phyloP scores from a whole-genome alignment of 805 yeast genomes.

The Yamadazyma takamatsuzukensis region DNA sequence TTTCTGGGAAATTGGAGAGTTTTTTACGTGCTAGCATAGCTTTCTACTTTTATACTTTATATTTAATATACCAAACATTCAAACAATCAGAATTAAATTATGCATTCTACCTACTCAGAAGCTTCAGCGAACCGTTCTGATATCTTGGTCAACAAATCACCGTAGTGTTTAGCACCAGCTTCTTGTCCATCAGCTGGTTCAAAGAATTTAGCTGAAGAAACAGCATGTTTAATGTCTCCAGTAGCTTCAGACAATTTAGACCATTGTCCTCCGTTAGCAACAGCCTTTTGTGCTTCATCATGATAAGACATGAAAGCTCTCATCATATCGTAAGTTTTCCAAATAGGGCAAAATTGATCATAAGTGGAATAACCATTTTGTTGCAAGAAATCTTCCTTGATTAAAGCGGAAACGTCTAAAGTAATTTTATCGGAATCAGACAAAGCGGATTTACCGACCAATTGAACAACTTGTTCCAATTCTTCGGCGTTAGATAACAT shows the following conservation, averaged over 20 bases:
- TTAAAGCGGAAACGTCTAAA: slow-evolving; percentile 83
- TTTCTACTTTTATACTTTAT: too few species aligned
- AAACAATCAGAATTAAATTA: too few species aligned
- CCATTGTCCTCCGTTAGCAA: slow-evolving; percentile 93
- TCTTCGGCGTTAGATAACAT: slow-evolving; percentile 96
- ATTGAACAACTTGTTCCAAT: slow-evolving; percentile 97
- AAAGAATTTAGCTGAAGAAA: slow-evolving; percentile 91
- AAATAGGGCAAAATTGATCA: slow-evolving; percentile 98
- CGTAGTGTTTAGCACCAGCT: slow-evolving; percentile 73
- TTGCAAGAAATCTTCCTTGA: slow-evolving; percentile 97
- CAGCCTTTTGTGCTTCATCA: slow-evolving; percentile 97
- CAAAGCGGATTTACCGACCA: slow-evolving; percentile 97
- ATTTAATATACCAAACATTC: too few species aligned
- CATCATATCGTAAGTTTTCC: slow-evolving; percentile 99
- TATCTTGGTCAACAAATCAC: slow-evolving; percentile 66
- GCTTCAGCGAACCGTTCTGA: slow-evolving; percentile 94
- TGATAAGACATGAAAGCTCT: slow-evolving; percentile 85
- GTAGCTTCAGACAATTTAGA: slow-evolving; percentile 86
- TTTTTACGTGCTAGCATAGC: too few species aligned
- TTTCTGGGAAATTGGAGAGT: slow-evolving; percentile 1
- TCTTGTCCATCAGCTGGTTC: slow-evolving; percentile 91
- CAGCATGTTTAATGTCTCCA: slow-evolving; percentile 86
- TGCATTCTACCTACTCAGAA: slow-evolving; percentile 83
- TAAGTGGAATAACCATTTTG: slow-evolving; percentile 98
- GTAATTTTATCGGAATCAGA: slow-evolving; percentile 97